Evolutionary conservation across 345 rosid species (phyloP).

Genomic region (Xanthoceras sorbifolium): DNA sequence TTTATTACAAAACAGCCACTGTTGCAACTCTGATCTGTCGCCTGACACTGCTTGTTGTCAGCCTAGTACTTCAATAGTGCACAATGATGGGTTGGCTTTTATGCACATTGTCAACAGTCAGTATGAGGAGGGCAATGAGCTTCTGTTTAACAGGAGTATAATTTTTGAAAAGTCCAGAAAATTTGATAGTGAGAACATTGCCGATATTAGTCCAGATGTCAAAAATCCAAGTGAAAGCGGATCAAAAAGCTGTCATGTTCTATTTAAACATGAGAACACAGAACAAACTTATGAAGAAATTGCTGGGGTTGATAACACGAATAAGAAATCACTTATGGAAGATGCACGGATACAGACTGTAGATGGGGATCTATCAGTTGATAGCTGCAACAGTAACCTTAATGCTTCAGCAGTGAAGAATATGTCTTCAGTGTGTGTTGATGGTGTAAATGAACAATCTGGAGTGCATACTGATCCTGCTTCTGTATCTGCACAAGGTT

Average conservation of each 20-base stretch:
- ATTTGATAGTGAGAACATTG: conserved; percentile 19
- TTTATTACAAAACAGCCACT: background rate
- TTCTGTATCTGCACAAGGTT: conserved; percentile 30
- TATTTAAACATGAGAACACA: conserved; percentile 22
- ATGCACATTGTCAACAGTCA: conserved; percentile 19
- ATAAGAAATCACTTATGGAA: conserved; percentile 5
- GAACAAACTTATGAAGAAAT: conserved; percentile 31
- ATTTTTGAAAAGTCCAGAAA: conserved; percentile 24
- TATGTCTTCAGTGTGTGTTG: conserved; percentile 25
- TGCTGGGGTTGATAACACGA: conserved; percentile 15
- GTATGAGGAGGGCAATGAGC: conserved; percentile 23
- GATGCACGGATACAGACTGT: conserved; percentile 16
- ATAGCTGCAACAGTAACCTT: conserved; percentile 14
- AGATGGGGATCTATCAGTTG: conserved; percentile 17
- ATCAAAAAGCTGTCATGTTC: conserved; percentile 20
- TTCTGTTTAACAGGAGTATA: conserved; percentile 19
- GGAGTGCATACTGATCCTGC: conserved; percentile 28
- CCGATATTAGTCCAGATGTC: conserved; percentile 16
- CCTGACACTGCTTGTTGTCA: conserved; percentile 21
- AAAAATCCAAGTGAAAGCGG: conserved; percentile 19
- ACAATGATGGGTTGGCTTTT: conserved; percentile 21
- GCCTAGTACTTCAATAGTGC: conserved; percentile 23
- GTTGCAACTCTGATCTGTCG: conserved; percentile 20
- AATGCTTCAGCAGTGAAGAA: conserved; percentile 20
- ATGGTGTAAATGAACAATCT: conserved; percentile 29